Conservation (phyloP, 768 basidiomycete genomes). For the Boletus coccyginus region DNA sequence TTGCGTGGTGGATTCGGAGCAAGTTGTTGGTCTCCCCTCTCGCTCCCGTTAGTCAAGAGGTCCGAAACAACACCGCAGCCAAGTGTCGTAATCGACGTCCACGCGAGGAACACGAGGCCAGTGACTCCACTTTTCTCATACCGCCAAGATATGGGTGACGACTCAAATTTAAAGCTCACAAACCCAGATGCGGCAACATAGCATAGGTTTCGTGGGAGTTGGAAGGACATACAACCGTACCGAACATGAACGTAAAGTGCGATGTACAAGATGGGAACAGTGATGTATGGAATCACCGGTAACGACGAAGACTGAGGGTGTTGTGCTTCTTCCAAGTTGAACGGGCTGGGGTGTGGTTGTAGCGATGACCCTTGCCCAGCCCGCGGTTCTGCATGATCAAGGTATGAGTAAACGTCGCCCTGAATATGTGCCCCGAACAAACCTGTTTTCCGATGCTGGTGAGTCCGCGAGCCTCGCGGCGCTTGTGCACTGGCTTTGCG, state of each 20-base stretch:
- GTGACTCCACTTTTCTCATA: background rate
- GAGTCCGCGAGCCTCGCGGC: slow-evolving; percentile 95
- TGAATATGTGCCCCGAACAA: slow-evolving; percentile 15
- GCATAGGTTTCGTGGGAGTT: slow-evolving; percentile 13
- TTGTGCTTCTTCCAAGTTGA: slow-evolving; percentile 99
- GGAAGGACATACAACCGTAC: slow-evolving; percentile 22
- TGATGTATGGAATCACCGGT: slow-evolving; percentile 52
- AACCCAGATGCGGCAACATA: slow-evolving; percentile 3
- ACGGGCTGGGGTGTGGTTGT: slow-evolving; percentile 90
- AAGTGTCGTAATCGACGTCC: slow-evolving; percentile 13
- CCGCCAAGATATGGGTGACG: background rate
- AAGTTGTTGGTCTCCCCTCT: background rate
- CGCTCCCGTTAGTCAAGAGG: background rate
- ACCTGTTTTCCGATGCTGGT: slow-evolving; percentile 96
- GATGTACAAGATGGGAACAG: slow-evolving; percentile 2
- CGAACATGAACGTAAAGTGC: slow-evolving; percentile 28
- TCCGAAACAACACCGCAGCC: slow-evolving; percentile 15
- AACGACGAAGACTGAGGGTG: slow-evolving; percentile 88
- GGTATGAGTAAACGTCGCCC: background rate
- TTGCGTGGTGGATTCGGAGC: slow-evolving; percentile 11
- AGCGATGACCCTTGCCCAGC: slow-evolving; percentile 89
- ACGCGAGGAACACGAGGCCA: slow-evolving; percentile 22
- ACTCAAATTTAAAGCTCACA: background rate
- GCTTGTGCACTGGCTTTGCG: slow-evolving; percentile 96
- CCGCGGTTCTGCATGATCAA: slow-evolving; percentile 75